phyloP scores from a whole-genome alignment of 225 moss, liverwort and hornwort genomes.

The Rhytidiadelphus loreus region DNA sequence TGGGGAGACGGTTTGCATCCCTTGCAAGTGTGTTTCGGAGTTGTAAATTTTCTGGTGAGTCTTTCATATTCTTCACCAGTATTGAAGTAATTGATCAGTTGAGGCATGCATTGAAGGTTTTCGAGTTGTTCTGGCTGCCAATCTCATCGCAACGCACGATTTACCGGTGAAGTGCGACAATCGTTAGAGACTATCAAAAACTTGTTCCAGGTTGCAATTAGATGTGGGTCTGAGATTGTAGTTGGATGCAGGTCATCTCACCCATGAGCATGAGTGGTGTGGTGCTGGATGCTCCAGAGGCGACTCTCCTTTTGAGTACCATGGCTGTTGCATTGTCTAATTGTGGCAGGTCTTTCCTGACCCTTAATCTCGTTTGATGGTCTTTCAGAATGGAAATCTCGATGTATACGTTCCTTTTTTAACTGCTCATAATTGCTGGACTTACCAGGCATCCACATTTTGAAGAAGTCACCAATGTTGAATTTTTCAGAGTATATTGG shows the following conservation, averaged over 20 bases:
- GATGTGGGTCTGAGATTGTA: slow-evolving; percentile 5
- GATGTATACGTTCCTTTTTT: not conserved
- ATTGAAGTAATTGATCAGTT: not conserved
- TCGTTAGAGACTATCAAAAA: not conserved
- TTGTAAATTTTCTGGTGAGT: slow-evolving; percentile 72
- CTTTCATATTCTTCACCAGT: not conserved
- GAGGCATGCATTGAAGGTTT: not conserved
- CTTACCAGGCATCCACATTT: not conserved
- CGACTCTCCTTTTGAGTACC: slow-evolving; percentile 82
- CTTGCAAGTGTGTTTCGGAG: slow-evolving; percentile 82
- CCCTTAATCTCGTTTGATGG: not conserved
- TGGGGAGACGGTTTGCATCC: slow-evolving; percentile 82
- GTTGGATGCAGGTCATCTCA: slow-evolving; percentile 61
- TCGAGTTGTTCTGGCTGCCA: not conserved
- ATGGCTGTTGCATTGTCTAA: slow-evolving; percentile 84
- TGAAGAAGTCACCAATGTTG: not conserved
- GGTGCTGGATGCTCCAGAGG: slow-evolving; percentile 82
- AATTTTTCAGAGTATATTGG: not conserved
- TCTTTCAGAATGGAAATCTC: not conserved
- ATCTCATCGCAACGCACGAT: not conserved
- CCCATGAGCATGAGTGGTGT: slow-evolving; percentile 90
- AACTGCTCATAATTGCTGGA: not conserved
- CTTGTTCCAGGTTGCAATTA: not conserved
- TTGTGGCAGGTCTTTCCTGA: slow-evolving; percentile 66
- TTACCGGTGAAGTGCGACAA: not conserved